Percentiles rank a stretch among this genome's conserved stretches.
Evolutionary conservation across 257 asterid genomes (phyloP).

Genomic region (Nemophila menziesii): DNA sequence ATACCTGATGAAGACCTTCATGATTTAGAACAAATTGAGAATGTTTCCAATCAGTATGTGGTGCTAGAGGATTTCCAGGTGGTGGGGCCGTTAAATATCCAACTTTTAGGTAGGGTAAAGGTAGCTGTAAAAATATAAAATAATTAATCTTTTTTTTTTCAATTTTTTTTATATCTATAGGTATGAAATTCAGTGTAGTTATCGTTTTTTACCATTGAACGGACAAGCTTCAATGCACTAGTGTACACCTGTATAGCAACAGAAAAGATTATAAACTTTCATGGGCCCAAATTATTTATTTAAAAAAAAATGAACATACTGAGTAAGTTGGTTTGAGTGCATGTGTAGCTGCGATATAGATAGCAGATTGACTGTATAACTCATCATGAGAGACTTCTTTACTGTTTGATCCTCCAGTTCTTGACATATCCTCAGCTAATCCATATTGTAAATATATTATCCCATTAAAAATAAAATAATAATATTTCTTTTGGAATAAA

Average conservation of each 20-base stretch:
- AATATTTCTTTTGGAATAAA: slow-evolving; percentile 9
- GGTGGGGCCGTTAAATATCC: slow-evolving; percentile 95
- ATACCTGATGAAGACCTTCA: slow-evolving; percentile 90
- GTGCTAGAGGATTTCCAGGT: slow-evolving; percentile 74
- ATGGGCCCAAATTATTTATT: slow-evolving; percentile 6
- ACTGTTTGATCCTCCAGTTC: slow-evolving; percentile 62
- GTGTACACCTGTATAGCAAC: slow-evolving; percentile 66
- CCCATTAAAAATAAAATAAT: no score
- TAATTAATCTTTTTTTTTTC: no score
- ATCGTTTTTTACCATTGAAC: slow-evolving; percentile 54
- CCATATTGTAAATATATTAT: slow-evolving; percentile 79
- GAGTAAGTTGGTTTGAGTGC: slow-evolving; percentile 92
- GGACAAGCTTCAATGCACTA: slow-evolving; percentile 96
- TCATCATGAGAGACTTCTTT: slow-evolving; percentile 85
- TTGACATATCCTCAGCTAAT: slow-evolving; percentile 91
- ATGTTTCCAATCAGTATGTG: slow-evolving; percentile 91
- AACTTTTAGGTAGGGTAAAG: slow-evolving; percentile 80
- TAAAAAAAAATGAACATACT: slow-evolving; percentile 25
- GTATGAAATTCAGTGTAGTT: not conserved
- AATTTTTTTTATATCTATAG: no score
- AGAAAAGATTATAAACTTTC: slow-evolving; percentile 4
- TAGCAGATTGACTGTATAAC: slow-evolving; percentile 89
- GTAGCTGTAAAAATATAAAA: slow-evolving; percentile 65
- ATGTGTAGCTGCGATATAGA: slow-evolving; percentile 96
- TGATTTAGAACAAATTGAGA: slow-evolving; percentile 75